Evolutionary conservation across 495 filamentous ascomycete genomes (phyloP).

Genomic region (Cercophora samala): DNA sequence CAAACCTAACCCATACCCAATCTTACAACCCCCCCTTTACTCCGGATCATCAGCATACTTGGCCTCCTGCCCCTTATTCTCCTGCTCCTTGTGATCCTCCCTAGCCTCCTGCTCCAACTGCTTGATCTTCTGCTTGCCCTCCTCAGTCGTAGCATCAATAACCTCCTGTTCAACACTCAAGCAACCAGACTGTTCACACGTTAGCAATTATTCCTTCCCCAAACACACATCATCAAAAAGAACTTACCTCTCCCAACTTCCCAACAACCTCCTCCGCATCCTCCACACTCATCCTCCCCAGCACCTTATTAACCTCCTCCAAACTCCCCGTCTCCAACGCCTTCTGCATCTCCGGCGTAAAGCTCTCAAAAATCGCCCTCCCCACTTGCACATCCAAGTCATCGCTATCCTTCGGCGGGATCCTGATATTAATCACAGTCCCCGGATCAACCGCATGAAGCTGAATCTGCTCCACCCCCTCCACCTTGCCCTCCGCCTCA

Average conservation of each 20-base stretch:
- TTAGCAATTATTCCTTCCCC: constrained; percentile 12
- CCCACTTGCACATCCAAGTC: constrained; percentile 64
- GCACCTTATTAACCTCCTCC: constrained; percentile 93
- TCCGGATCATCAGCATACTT: constrained; percentile 30
- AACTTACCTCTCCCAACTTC: constrained; percentile 67
- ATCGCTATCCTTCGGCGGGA: constrained; percentile 62
- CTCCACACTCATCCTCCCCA: constrained; percentile 84
- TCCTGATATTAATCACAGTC: constrained; percentile 84
- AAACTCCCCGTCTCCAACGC: constrained; percentile 81
- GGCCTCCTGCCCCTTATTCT: constrained; percentile 54
- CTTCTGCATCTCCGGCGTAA: constrained; percentile 72
- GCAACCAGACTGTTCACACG: constrained; percentile 63
- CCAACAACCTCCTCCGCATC: constrained; percentile 90
- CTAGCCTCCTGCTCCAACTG: constrained; percentile 61
- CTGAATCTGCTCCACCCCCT: constrained; percentile 93
- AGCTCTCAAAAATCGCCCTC: constrained; percentile 75
- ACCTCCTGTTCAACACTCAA: constrained; percentile 88
- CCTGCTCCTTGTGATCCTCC: constrained; percentile 55
- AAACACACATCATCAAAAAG: background rate
- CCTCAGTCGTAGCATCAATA: constrained; percentile 93
- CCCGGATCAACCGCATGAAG: constrained; percentile 92
- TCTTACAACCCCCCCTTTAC: constrained; percentile 3
- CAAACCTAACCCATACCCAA: background rate
- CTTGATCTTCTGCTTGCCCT: constrained; percentile 73
- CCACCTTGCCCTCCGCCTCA: constrained; percentile 53